phyloP scores from a whole-genome alignment of 2,329 filamentous ascomycete species.

The Clonostachys rhizophaga region DNA sequence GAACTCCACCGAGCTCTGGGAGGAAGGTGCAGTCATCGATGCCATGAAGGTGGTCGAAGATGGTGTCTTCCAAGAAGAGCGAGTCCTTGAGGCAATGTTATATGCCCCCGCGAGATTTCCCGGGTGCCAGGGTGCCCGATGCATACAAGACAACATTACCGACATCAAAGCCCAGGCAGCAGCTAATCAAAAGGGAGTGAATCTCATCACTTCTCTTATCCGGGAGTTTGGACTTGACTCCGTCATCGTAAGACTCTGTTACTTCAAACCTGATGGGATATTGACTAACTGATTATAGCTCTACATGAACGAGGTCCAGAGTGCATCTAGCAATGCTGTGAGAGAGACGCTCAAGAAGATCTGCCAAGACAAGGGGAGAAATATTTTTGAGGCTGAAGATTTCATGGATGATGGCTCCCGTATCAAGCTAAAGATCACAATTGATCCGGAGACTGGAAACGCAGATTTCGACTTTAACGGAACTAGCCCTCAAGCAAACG shows the following conservation, averaged over 20 bases:
- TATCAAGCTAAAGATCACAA: conserved; percentile 21
- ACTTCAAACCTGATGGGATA: too few species aligned
- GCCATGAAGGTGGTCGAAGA: conserved; percentile 27
- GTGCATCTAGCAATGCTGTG: conserved; percentile 25
- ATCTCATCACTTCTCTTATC: conserved; percentile 21
- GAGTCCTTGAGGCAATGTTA: conserved; percentile 38
- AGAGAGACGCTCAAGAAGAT: conserved; percentile 23
- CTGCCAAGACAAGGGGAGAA: conserved; percentile 31
- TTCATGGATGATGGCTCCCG: conserved; percentile 27
- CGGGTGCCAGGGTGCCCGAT: conserved; percentile 26
- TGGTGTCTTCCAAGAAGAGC: conserved; percentile 28
- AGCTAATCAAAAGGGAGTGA: conserved; percentile 32
- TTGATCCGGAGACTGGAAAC: conserved; percentile 15
- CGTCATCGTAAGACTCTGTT: conserved; percentile 8
- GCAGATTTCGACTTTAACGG: conserved; percentile 29
- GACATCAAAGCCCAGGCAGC: conserved; percentile 37
- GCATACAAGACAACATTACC: conserved; percentile 32
- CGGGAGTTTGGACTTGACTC: conserved; percentile 20
- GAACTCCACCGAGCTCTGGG: conserved; percentile 31
- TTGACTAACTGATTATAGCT: conserved; percentile 9
- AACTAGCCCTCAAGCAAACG: conserved; percentile 23
- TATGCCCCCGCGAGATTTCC: conserved; percentile 22
- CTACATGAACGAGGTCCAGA: conserved; percentile 29
- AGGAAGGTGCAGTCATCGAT: conserved; percentile 34
- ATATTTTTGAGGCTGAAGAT: conserved; percentile 19